Evolutionary conservation across 805 yeast species (phyloP).

Genomic region (Vanderwaltozyma verrucispora): DNA sequence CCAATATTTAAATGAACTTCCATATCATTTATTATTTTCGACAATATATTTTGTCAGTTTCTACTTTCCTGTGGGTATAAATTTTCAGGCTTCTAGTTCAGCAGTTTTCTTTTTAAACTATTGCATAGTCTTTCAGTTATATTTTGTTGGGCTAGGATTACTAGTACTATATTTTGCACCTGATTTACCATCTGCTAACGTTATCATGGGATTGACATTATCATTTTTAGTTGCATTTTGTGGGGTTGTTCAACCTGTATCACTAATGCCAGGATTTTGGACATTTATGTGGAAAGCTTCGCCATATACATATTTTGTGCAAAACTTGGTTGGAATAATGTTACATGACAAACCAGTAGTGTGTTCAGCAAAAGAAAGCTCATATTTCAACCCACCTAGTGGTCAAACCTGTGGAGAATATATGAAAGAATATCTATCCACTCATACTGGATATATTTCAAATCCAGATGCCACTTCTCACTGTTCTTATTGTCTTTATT

Average conservation of each 20-base stretch:
- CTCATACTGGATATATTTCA: slow-evolving; percentile 17
- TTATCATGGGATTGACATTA: slow-evolving; percentile 13
- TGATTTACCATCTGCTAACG: slow-evolving; percentile 22
- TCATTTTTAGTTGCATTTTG: slow-evolving; percentile 30
- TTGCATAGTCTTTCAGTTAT: slow-evolving; percentile 38
- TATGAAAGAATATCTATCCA: slow-evolving; percentile 11
- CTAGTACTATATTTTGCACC: slow-evolving; percentile 23
- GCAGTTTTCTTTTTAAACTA: slow-evolving; percentile 36
- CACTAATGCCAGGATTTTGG: slow-evolving; percentile 35
- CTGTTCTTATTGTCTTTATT: slow-evolving; percentile 50
- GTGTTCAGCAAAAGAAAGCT: slow-evolving; percentile 29
- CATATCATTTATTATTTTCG: slow-evolving; percentile 23
- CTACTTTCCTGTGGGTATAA: slow-evolving; percentile 33
- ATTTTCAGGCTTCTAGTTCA: slow-evolving; percentile 27
- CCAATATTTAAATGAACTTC: slow-evolving; percentile 29
- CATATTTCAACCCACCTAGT: slow-evolving; percentile 13
- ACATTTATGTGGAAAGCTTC: slow-evolving; percentile 32
- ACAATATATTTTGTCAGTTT: slow-evolving; percentile 28
- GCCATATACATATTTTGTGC: slow-evolving; percentile 35
- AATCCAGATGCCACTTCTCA: slow-evolving; percentile 30
- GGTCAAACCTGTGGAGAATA: slow-evolving; percentile 19
- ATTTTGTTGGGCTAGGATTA: slow-evolving; percentile 31
- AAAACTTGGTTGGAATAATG: slow-evolving; percentile 39
- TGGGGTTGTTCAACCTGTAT: slow-evolving; percentile 31
- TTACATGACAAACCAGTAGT: slow-evolving; percentile 36